A percentile compares a stretch with the other conserved stretches of the same genome.
Evolutionary conservation across 768 basidiomycete species (phyloP).

Genomic region (Lyophyllum semitale): DNA sequence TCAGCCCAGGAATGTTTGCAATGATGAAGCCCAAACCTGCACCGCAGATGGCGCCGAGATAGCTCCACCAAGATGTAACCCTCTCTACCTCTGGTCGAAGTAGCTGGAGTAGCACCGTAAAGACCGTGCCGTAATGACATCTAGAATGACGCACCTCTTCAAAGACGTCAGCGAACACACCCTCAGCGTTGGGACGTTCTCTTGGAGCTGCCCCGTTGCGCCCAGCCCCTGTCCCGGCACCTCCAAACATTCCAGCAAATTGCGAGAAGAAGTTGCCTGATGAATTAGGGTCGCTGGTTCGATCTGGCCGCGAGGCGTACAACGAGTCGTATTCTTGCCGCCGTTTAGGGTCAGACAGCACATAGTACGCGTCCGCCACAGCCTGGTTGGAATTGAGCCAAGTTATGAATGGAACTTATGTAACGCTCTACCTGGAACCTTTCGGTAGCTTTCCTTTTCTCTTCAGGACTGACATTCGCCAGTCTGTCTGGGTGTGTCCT

Average conservation of each 20-base stretch:
- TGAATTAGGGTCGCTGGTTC: constrained; percentile 62
- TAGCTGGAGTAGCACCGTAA: constrained; percentile 41
- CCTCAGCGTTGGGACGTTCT: constrained; percentile 72
- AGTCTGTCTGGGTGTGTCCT: constrained; percentile 92
- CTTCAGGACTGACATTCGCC: constrained; percentile 64
- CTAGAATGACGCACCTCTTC: constrained; percentile 65
- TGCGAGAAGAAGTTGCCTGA: constrained; percentile 76
- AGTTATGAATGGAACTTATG: constrained; percentile 2
- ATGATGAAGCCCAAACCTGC: constrained; percentile 62
- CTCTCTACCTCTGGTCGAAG: constrained; percentile 81
- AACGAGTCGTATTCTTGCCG: constrained; percentile 73
- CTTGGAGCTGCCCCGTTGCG: constrained; percentile 29
- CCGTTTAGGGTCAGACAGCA: constrained; percentile 78
- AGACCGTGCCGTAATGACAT: background rate
- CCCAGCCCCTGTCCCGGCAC: constrained; percentile 26
- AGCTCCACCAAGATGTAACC: constrained; percentile 73
- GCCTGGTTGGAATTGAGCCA: constrained; percentile 42
- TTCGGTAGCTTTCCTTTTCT: constrained; percentile 78
- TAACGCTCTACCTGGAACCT: constrained; percentile 67
- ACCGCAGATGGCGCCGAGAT: constrained; percentile 72
- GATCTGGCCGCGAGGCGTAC: constrained; percentile 57
- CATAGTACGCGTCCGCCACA: constrained; percentile 93
- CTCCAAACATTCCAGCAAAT: constrained; percentile 73
- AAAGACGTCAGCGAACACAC: constrained; percentile 87
- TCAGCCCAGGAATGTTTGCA: constrained; percentile 83